A percentile compares a stretch with the other conserved stretches of the same genome.
phyloP scores from a whole-genome alignment of 768 basidiomycete genomes.

The Guyanaporus albipodus region DNA sequence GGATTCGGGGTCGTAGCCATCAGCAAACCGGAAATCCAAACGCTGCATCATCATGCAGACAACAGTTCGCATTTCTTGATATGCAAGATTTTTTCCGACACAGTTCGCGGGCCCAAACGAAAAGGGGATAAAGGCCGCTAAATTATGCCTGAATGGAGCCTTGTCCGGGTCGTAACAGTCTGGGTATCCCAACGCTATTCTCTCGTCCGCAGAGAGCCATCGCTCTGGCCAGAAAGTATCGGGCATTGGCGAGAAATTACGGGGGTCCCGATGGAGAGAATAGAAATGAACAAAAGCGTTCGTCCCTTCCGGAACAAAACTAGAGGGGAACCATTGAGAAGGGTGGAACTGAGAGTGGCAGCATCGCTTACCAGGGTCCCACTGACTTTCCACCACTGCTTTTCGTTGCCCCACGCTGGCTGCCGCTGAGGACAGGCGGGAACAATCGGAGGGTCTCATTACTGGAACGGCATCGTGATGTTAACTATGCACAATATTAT shows the following conservation, averaged over 20 bases:
- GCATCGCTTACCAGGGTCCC: slow-evolving; percentile 37
- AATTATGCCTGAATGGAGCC: slow-evolving; percentile 31
- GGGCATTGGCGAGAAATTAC: slow-evolving; percentile 44
- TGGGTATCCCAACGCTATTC: slow-evolving; percentile 21
- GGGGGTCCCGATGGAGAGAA: slow-evolving; percentile 43
- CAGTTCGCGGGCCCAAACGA: slow-evolving; percentile 44
- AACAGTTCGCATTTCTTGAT: slow-evolving; percentile 40
- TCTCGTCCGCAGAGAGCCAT: slow-evolving; percentile 35
- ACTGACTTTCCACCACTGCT: slow-evolving; percentile 36
- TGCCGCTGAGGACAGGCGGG: slow-evolving; percentile 47
- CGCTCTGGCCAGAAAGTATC: slow-evolving; percentile 43
- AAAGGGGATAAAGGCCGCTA: slow-evolving; percentile 43
- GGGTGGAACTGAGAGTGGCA: not conserved
- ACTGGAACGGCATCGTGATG: slow-evolving; percentile 29
- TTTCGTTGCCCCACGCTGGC: slow-evolving; percentile 38
- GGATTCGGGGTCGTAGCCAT: slow-evolving; percentile 32
- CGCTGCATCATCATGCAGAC: slow-evolving; percentile 37
- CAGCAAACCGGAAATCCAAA: slow-evolving; percentile 38
- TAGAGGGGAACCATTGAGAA: slow-evolving; percentile 20
- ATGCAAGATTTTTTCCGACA: slow-evolving; percentile 42
- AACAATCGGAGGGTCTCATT: slow-evolving; percentile 49
- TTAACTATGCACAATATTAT: slow-evolving; percentile 4
- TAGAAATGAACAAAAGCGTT: slow-evolving; percentile 41
- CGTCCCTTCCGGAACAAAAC: slow-evolving; percentile 45
- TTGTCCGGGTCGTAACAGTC: slow-evolving; percentile 26